A percentile compares a stretch with the other conserved stretches of the same genome.
Conservation (phyloP, 1,284 basidiomycete species). For the Naganishia sp. region DNA sequence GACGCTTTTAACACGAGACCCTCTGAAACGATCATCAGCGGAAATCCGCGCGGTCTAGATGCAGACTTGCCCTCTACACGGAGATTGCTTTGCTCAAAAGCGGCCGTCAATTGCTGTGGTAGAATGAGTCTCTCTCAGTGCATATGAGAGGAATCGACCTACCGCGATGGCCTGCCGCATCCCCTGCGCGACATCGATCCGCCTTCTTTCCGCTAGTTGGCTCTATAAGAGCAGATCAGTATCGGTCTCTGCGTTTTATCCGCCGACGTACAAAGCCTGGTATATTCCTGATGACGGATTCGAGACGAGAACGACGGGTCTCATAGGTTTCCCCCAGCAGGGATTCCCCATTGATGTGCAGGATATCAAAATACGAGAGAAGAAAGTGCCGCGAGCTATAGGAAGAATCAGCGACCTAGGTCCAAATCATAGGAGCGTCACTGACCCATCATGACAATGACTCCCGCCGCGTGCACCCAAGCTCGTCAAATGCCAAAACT, state of each 20-base stretch:
- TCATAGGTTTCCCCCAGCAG: constrained; percentile 63
- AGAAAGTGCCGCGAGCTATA: constrained; percentile 61
- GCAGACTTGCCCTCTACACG: constrained; percentile 50
- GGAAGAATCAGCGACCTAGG: background rate
- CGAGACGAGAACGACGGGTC: constrained; percentile 63
- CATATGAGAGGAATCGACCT: too few relatives aligned
- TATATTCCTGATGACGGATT: constrained; percentile 59
- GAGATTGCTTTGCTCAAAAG: constrained; percentile 51
- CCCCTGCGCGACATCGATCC: constrained; percentile 43
- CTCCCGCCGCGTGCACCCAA: background rate
- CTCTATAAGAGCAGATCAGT: constrained; percentile 38
- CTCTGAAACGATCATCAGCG: constrained; percentile 46
- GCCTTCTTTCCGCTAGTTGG: constrained; percentile 62
- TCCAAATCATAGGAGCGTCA: too few relatives aligned
- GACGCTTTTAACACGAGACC: constrained; percentile 76
- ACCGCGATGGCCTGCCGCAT: constrained; percentile 22
- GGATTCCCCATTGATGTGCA: constrained; percentile 64
- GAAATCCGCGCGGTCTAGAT: too few relatives aligned
- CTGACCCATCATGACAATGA: constrained; percentile 5
- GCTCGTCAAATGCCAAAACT: constrained; percentile 54
- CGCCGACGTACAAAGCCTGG: constrained; percentile 58
- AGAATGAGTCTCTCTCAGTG: background rate
- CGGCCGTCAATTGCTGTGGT: too few relatives aligned
- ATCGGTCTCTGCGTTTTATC: background rate
- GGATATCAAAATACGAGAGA: constrained; percentile 79